Base-by-base conservation (phyloP, 202 grass and related monocot genomes). In the Saccharum hybrid region DNA sequence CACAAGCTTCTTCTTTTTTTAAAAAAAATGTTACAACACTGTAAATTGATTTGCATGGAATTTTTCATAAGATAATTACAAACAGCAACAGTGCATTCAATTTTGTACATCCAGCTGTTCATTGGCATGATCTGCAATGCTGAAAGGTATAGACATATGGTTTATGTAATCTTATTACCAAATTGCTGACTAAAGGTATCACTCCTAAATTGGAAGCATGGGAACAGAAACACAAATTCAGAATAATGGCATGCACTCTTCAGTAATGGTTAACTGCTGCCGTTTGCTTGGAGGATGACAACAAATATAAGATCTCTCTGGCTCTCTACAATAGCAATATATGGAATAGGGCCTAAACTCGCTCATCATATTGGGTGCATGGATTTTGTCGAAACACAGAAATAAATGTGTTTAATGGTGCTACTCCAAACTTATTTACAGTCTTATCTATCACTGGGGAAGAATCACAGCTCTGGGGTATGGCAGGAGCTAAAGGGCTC, bases 251-350 rank as follows among this genome's bases (percentile, higher is more conserved):
- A 71, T 72, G 19, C 37, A 43, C 34, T 56, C 43, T 72, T 81
- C 6, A 72, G 69, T 34, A 72, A 66, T 80, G 59, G 64, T 66
- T 57, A 89, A 77, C 36, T 72, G 63, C 36, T 76, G 48, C 65
- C 48, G 48, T 40, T 54, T 85, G 12, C 33, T 57, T 82, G 77
- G 45, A 72, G 42, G 82, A 65, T 66, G 72, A 5, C 52, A 45
- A 41, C 8, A 52, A 81, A 45, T 56, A 66, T 39, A 88, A 36
- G 38, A 18, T 46, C 56, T 81, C 16, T 31, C 8, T 83, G 66
- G 19, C 43, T 81, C 22, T 31, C 8, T 83, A 57, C 13, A 83
- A 72, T 13, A 83, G 33, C 21, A 56, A 68, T 88, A 42, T 33
- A 49, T 51, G n/a, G 52, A 56, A n/a, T 56, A 56, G 52, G 18